phyloP scores from a whole-genome alignment of 306 rosid genomes.

The Lagenaria siceraria region DNA sequence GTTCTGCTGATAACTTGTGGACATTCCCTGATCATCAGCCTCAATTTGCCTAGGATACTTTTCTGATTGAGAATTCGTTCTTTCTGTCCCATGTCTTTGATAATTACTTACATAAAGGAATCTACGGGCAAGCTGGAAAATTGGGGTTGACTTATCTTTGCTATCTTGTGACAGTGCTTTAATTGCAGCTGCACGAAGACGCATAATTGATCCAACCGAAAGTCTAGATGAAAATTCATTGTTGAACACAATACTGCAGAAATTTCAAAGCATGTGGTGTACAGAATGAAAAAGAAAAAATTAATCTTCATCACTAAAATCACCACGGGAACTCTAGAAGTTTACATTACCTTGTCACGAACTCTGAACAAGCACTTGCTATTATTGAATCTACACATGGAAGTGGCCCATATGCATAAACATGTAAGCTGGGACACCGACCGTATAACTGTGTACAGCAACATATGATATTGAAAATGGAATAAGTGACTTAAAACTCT shows the following conservation, averaged over 20 bases:
- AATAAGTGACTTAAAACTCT: neutral
- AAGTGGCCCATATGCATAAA: conserved; percentile 83
- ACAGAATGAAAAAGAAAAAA: conserved; percentile 2
- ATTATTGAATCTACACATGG: conserved; percentile 78
- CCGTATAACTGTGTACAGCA: conserved; percentile 39
- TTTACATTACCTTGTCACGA: conserved; percentile 60
- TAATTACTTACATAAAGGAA: conserved; percentile 32
- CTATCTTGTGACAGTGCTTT: conserved; percentile 61
- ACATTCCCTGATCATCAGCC: conserved; percentile 15
- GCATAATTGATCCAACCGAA: conserved; percentile 66
- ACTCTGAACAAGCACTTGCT: conserved; percentile 72
- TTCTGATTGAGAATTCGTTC: conserved; percentile 25
- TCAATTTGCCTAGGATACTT: conserved; percentile 16
- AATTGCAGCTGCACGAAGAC: conserved; percentile 84
- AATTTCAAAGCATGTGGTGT: conserved; percentile 9
- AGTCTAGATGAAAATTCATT: conserved; percentile 76
- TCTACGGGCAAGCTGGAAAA: conserved; percentile 51
- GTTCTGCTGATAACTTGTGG: conserved; percentile 25
- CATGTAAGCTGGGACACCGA: conserved; percentile 64
- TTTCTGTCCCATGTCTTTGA: conserved; percentile 26
- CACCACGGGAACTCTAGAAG: neutral
- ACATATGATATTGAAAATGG: conserved; percentile 8
- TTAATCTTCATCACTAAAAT: neutral
- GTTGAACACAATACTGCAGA: conserved; percentile 61
- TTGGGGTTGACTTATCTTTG: conserved; percentile 39